Conservation (phyloP, 2,329 filamentous ascomycete genomes). For the Pseudogymnoascus sp. region DNA sequence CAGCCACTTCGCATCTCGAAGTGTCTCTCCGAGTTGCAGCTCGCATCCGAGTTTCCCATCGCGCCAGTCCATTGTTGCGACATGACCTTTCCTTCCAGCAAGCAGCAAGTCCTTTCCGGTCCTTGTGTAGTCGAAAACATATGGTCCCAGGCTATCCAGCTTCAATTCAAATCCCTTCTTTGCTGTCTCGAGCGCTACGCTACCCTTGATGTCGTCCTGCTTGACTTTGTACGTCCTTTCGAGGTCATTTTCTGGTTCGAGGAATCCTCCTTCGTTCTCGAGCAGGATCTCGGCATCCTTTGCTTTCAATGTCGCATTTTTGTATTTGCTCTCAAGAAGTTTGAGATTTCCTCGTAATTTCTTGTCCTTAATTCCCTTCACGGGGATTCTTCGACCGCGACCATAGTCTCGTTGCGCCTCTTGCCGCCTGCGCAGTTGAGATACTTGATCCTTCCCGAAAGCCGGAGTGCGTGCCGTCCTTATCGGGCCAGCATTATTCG, state of each 20-base stretch:
- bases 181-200: constrained; percentile 72
- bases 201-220: constrained; percentile 72
- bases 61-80: constrained; percentile 95
- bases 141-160: constrained; percentile 74
- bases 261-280: constrained; percentile 75
- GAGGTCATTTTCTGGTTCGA: constrained; percentile 80
- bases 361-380: constrained; percentile 72
- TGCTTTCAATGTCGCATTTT: constrained; percentile 70
- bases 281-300: constrained; percentile 94
- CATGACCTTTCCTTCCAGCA: constrained; percentile 83
- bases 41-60: constrained; percentile 87
- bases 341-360: constrained; percentile 78
- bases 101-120: constrained; percentile 82
- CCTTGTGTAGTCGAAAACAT: constrained; percentile 78
- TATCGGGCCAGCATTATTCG: constrained; percentile 46
- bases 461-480: constrained; percentile 43
- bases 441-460: constrained; percentile 19
- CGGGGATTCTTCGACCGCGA: constrained; percentile 66
- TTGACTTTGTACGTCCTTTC: constrained; percentile 89
- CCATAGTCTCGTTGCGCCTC: constrained; percentile 73
- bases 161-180: constrained; percentile 91
- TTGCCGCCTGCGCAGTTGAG: constrained; percentile 38
- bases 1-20: constrained; percentile 83
- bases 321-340: constrained; percentile 71
- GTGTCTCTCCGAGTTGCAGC: constrained; percentile 80